These are phyloP conservation scores for Trichosporon asahii DNA, from an alignment of 1,284 basidiomycete genomes.

Conservation along the genomic window DNA sequence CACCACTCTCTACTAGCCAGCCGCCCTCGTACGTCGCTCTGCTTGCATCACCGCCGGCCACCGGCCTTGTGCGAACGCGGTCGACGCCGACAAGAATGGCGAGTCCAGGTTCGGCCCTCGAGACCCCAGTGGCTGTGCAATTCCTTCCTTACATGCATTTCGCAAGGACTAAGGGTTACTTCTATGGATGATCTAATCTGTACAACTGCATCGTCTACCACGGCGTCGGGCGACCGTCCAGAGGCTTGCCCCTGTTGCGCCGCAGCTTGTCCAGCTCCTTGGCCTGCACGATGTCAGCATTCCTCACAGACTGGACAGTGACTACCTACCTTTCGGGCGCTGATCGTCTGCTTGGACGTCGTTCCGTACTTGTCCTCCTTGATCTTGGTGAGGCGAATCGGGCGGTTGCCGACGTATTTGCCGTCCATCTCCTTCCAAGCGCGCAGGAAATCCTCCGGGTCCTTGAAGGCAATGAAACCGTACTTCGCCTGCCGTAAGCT, in stretches of 20 bases:
- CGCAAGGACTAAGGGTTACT: not conserved
- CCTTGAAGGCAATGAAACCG: constrained; percentile 95
- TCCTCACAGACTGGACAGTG: not conserved
- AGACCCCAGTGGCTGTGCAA: not conserved
- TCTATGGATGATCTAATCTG: not conserved
- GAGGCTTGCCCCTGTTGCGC: constrained; percentile 48
- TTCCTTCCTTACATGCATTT: not conserved
- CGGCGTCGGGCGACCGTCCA: constrained; percentile 47
- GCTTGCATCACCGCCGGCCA: not conserved
- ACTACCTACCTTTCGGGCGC: constrained; percentile 50
- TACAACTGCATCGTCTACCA: constrained; percentile 27
- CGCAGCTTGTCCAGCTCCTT: constrained; percentile 49
- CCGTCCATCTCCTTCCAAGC: constrained; percentile 99
- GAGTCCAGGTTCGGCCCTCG: not conserved
- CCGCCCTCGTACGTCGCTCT: not conserved
- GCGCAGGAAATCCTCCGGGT: constrained; percentile 95
- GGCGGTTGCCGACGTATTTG: constrained; percentile 94
- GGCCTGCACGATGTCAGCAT: constrained; percentile 30
- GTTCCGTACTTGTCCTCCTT: constrained; percentile 84
- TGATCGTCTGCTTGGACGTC: constrained; percentile 72
- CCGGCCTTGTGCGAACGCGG: too few relatives aligned
- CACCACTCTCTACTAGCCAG: not conserved
- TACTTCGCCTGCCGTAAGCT: constrained; percentile 72
- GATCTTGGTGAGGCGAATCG: constrained; percentile 80
- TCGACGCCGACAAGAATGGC: not conserved